Percentiles rank a stretch among this genome's conserved stretches.
These are phyloP conservation scores for Saccharomycopsis fibuligera DNA, from an alignment of 805 yeast species.

Conservation along the genomic window DNA sequence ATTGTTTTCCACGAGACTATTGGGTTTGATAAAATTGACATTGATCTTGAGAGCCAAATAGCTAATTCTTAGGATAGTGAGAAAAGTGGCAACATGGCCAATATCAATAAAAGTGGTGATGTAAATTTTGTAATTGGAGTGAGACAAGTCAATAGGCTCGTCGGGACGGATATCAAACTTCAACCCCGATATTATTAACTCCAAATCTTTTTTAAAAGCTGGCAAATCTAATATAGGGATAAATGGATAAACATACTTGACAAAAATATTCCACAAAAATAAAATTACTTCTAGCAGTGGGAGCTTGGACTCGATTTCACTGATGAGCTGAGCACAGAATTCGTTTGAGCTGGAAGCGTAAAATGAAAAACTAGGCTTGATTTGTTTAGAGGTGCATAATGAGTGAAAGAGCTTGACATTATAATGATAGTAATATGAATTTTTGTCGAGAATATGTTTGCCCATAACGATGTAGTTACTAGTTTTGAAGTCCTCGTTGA, in stretches of 20 bases:
- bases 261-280: constrained; percentile 11
- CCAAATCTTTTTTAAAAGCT: constrained; percentile 9
- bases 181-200: constrained; percentile 9
- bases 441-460: neutral
- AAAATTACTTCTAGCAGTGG: constrained; percentile 3
- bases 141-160: neutral
- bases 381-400: neutral
- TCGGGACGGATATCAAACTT: neutral
- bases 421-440: neutral
- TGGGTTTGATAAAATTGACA: constrained; percentile 1
- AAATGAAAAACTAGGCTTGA: neutral
- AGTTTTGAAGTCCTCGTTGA: constrained; percentile 1
- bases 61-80: constrained; percentile 11
- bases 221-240: constrained; percentile 11
- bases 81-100: constrained; percentile 6
- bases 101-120: constrained; percentile 5
- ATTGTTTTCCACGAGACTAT: constrained; percentile 2
- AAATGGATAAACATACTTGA: constrained; percentile 16
- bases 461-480: neutral
- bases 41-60: constrained; percentile 16
- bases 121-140: constrained; percentile 4
- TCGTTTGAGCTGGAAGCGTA: neutral
- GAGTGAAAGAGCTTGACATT: neutral
- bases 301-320: constrained; percentile 5
- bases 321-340: neutral